These are phyloP conservation scores for Cylindrodendrum hubeiense DNA, from an alignment of 2,329 filamentous ascomycete genomes.

Conservation along the genomic window DNA sequence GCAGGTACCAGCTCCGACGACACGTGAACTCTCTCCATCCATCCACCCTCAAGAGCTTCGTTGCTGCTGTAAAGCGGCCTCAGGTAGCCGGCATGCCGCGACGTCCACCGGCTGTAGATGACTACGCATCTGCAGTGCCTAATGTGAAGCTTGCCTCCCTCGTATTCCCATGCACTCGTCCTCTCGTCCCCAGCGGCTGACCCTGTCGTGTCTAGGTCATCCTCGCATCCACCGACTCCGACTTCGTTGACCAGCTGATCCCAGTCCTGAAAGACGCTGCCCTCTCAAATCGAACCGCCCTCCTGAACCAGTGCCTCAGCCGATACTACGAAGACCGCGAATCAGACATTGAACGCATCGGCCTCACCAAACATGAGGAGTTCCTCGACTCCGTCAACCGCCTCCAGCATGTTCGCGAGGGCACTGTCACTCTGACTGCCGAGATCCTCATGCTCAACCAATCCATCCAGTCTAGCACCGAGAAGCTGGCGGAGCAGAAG, in stretches of 20 bases:
- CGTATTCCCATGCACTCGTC: background rate
- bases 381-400: conserved; percentile 95
- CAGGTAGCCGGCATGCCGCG: conserved; percentile 55
- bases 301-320: conserved; percentile 77
- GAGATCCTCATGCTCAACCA: conserved; percentile 95
- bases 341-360: conserved; percentile 91
- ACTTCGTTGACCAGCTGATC: conserved; percentile 96
- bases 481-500: conserved; percentile 94
- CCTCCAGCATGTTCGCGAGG: conserved; percentile 90
- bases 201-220: conserved; percentile 75
- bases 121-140: conserved; percentile 60
- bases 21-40: conserved; percentile 31
- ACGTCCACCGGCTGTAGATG: conserved; percentile 59
- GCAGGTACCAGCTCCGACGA: conserved; percentile 25
- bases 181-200: conserved; percentile 25
- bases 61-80: conserved; percentile 14
- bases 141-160: conserved; percentile 51
- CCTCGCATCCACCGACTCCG: conserved; percentile 88
- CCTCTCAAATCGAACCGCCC: conserved; percentile 76
- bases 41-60: conserved; percentile 26
- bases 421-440: conserved; percentile 86
- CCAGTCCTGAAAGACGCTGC: conserved; percentile 93
- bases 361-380: conserved; percentile 95
- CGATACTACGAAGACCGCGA: conserved; percentile 90
- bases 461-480: conserved; percentile 94